Evolutionary conservation across 2,329 filamentous ascomycete genomes (phyloP), one percentile per base, ranked within the genome.

Genomic region (Aspergillus ruber): DNA sequence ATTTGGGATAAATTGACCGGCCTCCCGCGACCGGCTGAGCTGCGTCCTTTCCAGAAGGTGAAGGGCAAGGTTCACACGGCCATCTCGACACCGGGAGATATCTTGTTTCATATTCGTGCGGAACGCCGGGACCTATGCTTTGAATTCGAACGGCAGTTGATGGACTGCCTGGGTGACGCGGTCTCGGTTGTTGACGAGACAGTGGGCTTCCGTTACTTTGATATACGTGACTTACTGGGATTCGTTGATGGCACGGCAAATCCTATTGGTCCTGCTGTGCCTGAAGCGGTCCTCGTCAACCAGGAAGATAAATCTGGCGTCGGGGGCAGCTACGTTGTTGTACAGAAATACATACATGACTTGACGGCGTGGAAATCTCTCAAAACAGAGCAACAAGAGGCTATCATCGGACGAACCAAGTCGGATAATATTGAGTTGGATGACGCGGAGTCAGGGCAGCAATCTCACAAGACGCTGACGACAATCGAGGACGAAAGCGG

Each of bases 191-290:
- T 74, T 1, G 79, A 82, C 44, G 74, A 74, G 46, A 82, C 79
- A 0, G 64, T 70, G 1, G 79, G 79, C 0, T 82, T 82, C 60
- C 74, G 79, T 3, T 82, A 82, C 59, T 81, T 81, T 49, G 79
- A 82, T 51, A 71, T 75, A 0, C 75, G 79, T 1, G 79, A 82
- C 50, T 70, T 82, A 0, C 70, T 82, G 0, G 79, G 79, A 1
- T 82, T 82, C 45, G 77, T 82, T 3, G 79, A 82, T 48, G 79
- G 79, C 13, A 82, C 79, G 0, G 79, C 79, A 2, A 82, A 82
- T 52, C 79, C 79, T 0, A 68, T 75, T 0, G 78, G 77, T 0
- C 56, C 66, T 0, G 71, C 64, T 1, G 68, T 79, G 0, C 56
- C 64, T 0, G 63, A 64, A 1, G 63, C 77, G 0, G 68, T 76